Base-by-base conservation (phyloP, 2,329 filamentous ascomycete genomes). In the Calonectria ilicicola region DNA sequence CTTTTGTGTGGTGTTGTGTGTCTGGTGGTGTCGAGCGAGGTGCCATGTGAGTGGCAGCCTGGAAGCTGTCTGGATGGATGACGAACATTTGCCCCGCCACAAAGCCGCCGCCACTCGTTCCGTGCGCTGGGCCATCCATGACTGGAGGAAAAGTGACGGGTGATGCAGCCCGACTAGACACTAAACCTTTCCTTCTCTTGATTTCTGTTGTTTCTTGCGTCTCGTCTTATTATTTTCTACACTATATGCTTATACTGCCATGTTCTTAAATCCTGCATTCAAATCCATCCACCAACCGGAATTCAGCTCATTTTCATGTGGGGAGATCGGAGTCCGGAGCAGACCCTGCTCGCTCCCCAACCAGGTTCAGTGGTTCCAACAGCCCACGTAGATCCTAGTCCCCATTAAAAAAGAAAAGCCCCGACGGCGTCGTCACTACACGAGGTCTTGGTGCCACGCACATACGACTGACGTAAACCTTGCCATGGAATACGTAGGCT, bases 1-100 rank as follows among this genome's bases (percentile, higher is more conserved):
- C 23, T 68, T 58, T 62, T 68, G 66, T 29, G 49, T 53, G 40
- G 40, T 42, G 58, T 27, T 63, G 56, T 62, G 42, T 44, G 66
- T 68, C 29, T 62, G 56, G 38, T 67, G 66, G 53, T 68, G 66
- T 58, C 44, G 29, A 32, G 23, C 23, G n/a, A 66, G 23, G 38
- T 51, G 35, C 47, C 56, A 63, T 68, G 66, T 62, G 66, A 62
- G 42, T 68, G 42, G 66, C 56, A 68, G 66, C 66, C 66, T 68
- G 66, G 56, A 68, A 21, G 66, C 62, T 51, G 63, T 65, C 46
- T 65, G 65, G 49, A 56, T 67, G 49, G 68, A 56, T 69, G 56
- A 75, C 19, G 58, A 42, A 47, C 49, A 47, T 60, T 67, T 68
- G 66, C 66, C 66, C 66, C 66, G 66, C 66, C 66, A 63, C 66